Evolutionary conservation across 2,329 filamentous ascomycete genomes (phyloP).

Genomic region (Xylaria sp.): DNA sequence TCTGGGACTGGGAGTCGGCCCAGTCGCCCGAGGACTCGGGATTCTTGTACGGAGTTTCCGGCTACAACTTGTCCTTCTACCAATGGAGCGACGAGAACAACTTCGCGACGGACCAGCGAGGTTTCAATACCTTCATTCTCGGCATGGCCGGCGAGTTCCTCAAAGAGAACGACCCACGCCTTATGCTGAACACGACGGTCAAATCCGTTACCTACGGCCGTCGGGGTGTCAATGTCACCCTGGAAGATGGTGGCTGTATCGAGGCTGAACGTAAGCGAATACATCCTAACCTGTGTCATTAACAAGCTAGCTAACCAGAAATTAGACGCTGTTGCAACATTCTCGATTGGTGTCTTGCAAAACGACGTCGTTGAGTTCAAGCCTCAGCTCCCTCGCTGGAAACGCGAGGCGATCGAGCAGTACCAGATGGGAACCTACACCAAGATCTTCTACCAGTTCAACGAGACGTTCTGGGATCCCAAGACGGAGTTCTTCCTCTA

Average conservation of each 20-base stretch:
- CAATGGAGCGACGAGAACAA: conserved; percentile 59
- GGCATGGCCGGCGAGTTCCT: conserved; percentile 56
- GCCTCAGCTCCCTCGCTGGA: conserved; percentile 58
- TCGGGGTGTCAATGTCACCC: conserved; percentile 48
- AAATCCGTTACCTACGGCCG: conserved; percentile 49
- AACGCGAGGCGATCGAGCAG: conserved; percentile 55
- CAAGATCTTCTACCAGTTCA: conserved; percentile 67
- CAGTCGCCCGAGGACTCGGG: conserved; percentile 52
- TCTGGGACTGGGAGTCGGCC: conserved; percentile 49
- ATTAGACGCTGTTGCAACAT: conserved; percentile 54
- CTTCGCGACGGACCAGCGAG: conserved; percentile 55
- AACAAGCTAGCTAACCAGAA: conserved; percentile 18
- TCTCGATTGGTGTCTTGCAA: conserved; percentile 64
- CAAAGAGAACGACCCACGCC: conserved; percentile 46
- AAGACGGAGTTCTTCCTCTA: conserved; percentile 43
- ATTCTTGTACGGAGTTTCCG: conserved; percentile 50
- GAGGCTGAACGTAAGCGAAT: conserved; percentile 27
- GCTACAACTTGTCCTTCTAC: conserved; percentile 57
- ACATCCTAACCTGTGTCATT: neutral
- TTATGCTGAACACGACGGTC: conserved; percentile 55
- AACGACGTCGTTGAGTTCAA: conserved; percentile 53
- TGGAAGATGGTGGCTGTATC: conserved; percentile 42
- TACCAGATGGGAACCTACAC: conserved; percentile 69
- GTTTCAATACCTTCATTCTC: conserved; percentile 54
- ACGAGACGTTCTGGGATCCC: conserved; percentile 59